Conservation (phyloP, 176 grass and related monocot species). For the Raddia distichophylla region DNA sequence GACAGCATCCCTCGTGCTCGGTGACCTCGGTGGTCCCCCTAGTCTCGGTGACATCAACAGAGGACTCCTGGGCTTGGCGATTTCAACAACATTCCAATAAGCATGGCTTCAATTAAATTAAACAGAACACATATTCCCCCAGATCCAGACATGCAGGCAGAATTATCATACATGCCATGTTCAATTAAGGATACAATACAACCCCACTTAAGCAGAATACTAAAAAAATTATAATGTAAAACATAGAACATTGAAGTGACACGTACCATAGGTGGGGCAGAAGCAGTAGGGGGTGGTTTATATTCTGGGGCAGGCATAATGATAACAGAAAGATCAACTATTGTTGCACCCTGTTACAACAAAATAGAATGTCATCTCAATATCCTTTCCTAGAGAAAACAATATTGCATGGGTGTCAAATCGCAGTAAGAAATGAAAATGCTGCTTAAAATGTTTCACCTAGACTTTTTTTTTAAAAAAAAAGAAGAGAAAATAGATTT, state of each 20-base stretch:
- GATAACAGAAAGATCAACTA: slow-evolving; percentile 92
- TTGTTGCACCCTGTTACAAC: slow-evolving; percentile 70
- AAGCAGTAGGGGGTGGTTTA: slow-evolving; percentile 51
- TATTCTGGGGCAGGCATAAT: slow-evolving; percentile 79
- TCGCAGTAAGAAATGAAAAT: neutral
- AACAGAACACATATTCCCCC: neutral
- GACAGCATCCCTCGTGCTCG: too few species aligned
- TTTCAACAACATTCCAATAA: too few species aligned
- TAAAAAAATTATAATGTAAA: neutral
- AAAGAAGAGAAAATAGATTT: neutral
- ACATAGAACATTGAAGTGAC: neutral
- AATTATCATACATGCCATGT: neutral
- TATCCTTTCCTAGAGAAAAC: neutral
- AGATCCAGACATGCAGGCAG: neutral
- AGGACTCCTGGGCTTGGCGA: too few species aligned
- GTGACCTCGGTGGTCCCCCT: too few species aligned
- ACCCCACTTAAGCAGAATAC: neutral
- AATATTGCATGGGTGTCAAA: neutral
- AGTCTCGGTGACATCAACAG: too few species aligned
- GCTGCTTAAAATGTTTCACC: neutral
- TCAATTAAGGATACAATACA: slow-evolving; percentile 24
- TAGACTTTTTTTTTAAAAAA: neutral
- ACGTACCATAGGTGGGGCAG: slow-evolving; percentile 62
- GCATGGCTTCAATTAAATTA: neutral
- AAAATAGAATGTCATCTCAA: slow-evolving; percentile 30